Evolutionary conservation across 495 filamentous ascomycete genomes (phyloP), one percentile per base, ranked within the genome.

Genomic region (Aspergillus affinis): DNA sequence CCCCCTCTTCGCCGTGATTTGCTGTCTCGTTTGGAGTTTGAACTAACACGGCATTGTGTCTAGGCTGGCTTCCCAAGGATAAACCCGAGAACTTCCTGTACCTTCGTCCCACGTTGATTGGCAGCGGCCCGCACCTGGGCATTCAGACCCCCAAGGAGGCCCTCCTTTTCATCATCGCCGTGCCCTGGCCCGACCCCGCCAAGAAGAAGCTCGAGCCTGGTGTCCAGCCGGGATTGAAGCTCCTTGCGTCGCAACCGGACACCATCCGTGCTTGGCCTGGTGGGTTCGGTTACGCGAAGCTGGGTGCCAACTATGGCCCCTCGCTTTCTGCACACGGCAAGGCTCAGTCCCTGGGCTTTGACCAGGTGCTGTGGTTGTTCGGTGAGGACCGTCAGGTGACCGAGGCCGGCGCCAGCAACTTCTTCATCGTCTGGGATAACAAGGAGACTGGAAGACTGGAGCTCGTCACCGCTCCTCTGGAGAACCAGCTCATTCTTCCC

Each of bases 361-460:
- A 92, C 65, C 92, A 96, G 79, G 88, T 96, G 30, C 82, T 97
- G n/a, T 97, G 92, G 92, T 81, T 97, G 52, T 92, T 93, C 62
- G 90, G 89, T 3, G 72, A 80, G 49, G 77, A 92, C 48, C 83
- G 85, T 13, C 82, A 84, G 65, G 89, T 95, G 48, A 97, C 92
- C 6, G 92, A 97, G 76, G 92, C 92, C 1, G 92, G 92, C n/a
- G 91, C 91, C 10, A 88, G 83, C 58, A 96, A 96, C 72, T 96
- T 97, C 79, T 96, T 97, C 73, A 81, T 96, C 12, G 78, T 96
- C 23, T 91, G 90, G 89, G 82, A 82, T 61, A 87, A 84, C 30
- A 81, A 78, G 68, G 82, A 88, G 52, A 82, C 74, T 1, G 86
- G 85, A 3, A 83, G 81, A 69, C 61, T 83, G 46, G 82, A 96